Base-by-base conservation (phyloP, 106 monocot species). In the Apostasia shenzhenica region DNA sequence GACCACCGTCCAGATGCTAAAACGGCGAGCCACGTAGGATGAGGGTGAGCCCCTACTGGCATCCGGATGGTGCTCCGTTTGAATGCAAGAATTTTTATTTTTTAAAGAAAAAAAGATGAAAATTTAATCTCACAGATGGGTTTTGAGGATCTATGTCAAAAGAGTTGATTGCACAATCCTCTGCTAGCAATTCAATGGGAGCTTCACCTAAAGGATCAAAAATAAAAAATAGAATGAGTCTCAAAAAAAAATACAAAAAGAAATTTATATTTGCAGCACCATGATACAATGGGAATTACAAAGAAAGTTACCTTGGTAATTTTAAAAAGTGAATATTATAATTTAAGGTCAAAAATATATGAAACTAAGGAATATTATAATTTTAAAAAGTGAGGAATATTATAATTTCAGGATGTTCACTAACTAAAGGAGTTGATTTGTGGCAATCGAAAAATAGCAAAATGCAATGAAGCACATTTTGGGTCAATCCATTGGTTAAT, bases 71-170 rank as follows among this genome's bases (percentile, higher is more conserved):
- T 26, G 26, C 26, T 26, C 26, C 26, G 26, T 60, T 26, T 12
- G 7, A 55, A 47, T 45, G 14, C 51, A 2, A 3, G 42, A n/a
- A 38, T 57, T 14, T 41, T 4, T 13, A 52, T 37, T 65, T 8
- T 1, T 5, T 8, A 45, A 71, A 45, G 10, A 55, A 2, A 12
- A 38, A 3, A 5, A 37, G 0, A 39, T 57, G 8, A 26, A 38
- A 13, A n/a, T 49, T 56, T 5, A 0, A 52, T 77, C 85, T 84
- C 82, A 95, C 95, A 74, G 92, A 84, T 63, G 92, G 92, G 63
- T 92, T 92, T 66, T 86, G 82, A 66, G 84, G 86, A 79, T 97
- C 92, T 38, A 97, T 97, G 67, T 97, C 89, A 67, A 92, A 92
- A 46, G 82, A 61, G 76, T 97, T 97, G 81, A 97, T 89, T 44